phyloP scores from a whole-genome alignment of 257 asterid species.

The Scutellaria galericulata region DNA sequence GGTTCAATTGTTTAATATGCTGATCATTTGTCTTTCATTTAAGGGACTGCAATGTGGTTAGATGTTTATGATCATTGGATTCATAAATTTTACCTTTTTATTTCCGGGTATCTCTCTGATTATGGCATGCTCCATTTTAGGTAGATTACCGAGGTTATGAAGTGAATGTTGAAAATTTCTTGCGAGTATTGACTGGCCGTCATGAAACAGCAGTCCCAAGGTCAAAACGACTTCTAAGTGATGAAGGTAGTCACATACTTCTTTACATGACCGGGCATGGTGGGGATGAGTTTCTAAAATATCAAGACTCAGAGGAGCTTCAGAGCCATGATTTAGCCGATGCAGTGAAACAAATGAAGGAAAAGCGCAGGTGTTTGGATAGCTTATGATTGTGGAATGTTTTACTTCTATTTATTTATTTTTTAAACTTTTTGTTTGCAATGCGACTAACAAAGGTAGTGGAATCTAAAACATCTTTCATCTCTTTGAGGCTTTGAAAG shows the following conservation, averaged over 20 bases:
- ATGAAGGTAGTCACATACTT: conserved; percentile 97
- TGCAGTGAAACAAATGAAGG: conserved; percentile 99
- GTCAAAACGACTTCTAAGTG: conserved; percentile 96
- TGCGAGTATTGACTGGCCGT: conserved; percentile 90
- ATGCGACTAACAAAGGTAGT: not conserved
- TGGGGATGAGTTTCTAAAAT: conserved; percentile 96
- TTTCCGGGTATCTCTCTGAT: conserved; percentile 36
- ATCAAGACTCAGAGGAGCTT: conserved; percentile 98
- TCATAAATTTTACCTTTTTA: conserved; percentile 9
- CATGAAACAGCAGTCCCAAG: conserved; percentile 94
- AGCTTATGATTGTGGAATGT: conserved; percentile 5
- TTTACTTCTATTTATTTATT: not conserved
- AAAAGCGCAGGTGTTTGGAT: conserved; percentile 71
- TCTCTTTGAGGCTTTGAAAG: conserved; percentile 28
- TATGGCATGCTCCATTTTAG: conserved; percentile 51
- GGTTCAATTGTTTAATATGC: conserved; percentile 22
- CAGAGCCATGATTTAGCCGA: conserved; percentile 99
- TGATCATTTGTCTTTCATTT: not conserved
- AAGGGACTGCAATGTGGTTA: not conserved
- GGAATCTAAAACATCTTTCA: not conserved
- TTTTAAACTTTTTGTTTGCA: not conserved
- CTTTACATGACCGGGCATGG: conserved; percentile 99
- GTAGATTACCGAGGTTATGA: conserved; percentile 98
- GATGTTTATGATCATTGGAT: not conserved
- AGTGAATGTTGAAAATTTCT: conserved; percentile 90